Evolutionary conservation across 2,329 filamentous ascomycete species (phyloP).

Genomic region (Golovinomyces cichoracearum): DNA sequence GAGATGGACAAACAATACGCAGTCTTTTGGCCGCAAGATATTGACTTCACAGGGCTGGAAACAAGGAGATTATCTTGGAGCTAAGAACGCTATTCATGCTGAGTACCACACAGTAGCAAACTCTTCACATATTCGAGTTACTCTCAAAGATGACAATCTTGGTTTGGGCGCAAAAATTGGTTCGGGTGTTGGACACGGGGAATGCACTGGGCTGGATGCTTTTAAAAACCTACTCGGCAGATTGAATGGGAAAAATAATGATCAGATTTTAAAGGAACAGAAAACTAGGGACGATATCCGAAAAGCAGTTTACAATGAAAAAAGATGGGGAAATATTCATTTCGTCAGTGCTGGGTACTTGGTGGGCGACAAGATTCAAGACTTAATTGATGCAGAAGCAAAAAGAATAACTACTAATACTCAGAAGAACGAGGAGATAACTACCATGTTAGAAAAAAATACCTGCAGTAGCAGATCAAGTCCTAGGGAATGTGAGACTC

Average conservation of each 20-base stretch:
- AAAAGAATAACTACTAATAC: conserved; percentile 6
- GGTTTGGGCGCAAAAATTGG: conserved; percentile 64
- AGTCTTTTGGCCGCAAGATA: conserved; percentile 70
- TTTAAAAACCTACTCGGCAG: conserved; percentile 70
- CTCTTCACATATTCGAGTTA: conserved; percentile 59
- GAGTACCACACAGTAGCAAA: conserved; percentile 56
- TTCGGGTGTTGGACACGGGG: conserved; percentile 35
- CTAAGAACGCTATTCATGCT: conserved; percentile 46
- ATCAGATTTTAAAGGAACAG: conserved; percentile 43
- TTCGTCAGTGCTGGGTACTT: conserved; percentile 69
- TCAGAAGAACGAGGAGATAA: conserved; percentile 4
- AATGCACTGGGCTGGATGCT: conserved; percentile 62
- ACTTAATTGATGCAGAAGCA: conserved; percentile 18
- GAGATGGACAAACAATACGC: conserved; percentile 61
- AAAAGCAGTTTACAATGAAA: conserved; percentile 45
- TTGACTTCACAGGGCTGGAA: conserved; percentile 75
- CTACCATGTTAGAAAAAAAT: conserved; percentile 6
- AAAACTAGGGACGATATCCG: conserved; percentile 41
- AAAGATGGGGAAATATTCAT: conserved; percentile 53
- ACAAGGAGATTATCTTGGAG: conserved; percentile 60
- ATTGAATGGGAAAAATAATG: conserved; percentile 65
- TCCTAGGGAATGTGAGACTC: conserved; percentile 14
- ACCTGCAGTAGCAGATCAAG: conserved; percentile 3
- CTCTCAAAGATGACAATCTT: conserved; percentile 71
- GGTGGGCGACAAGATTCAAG: conserved; percentile 29